Evolutionary conservation across 1,284 basidiomycete genomes (phyloP).

Genomic region (Puccinia triticina): DNA sequence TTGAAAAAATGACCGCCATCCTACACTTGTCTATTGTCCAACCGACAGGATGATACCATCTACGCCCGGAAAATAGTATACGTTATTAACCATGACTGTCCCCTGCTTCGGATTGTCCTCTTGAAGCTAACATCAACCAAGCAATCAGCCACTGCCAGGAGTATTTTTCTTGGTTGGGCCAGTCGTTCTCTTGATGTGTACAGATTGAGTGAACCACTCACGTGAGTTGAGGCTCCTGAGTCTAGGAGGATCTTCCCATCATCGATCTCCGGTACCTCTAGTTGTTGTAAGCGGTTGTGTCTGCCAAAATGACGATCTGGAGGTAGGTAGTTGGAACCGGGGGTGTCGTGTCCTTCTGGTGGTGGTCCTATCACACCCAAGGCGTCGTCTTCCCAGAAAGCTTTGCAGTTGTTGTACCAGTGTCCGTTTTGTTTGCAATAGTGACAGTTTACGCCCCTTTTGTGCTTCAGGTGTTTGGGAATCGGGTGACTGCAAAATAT

Average conservation of each 20-base stretch:
- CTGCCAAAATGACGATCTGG: background rate
- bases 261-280: background rate
- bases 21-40: background rate
- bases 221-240: constrained; percentile 8
- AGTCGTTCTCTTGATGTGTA: background rate
- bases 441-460: background rate
- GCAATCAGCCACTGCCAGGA: background rate
- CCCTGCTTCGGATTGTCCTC: background rate
- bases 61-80: background rate
- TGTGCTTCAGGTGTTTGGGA: too few species aligned
- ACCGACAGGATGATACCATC: background rate
- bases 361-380: background rate
- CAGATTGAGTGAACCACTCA: background rate
- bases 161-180: background rate
- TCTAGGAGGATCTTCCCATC: background rate
- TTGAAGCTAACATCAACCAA: background rate
- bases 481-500: background rate
- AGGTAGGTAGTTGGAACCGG: background rate
- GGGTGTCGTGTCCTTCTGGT: background rate
- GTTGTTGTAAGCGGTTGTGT: background rate
- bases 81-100: background rate
- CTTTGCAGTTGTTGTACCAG: constrained; percentile 22
- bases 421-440: background rate
- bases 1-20: background rate
- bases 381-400: background rate